These are phyloP conservation scores for Papiliotrema fonsecae DNA, from an alignment of 1,284 basidiomycete species.

Conservation along the genomic window DNA sequence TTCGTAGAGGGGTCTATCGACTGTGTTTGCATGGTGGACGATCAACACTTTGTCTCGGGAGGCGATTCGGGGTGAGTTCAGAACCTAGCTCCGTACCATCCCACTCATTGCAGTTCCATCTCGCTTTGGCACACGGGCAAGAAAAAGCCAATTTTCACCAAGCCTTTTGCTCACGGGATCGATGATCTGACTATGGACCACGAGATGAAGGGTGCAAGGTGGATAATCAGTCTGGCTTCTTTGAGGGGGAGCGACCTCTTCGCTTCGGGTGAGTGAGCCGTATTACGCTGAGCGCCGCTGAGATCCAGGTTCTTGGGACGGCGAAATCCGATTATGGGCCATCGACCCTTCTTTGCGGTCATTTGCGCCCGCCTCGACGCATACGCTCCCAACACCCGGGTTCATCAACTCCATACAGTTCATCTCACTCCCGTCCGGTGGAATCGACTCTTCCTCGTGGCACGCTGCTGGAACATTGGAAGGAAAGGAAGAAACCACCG, in stretches of 20 bases:
- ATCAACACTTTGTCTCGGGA: constrained; percentile 84
- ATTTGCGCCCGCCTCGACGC: constrained; percentile 58
- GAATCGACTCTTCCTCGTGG: constrained; percentile 38
- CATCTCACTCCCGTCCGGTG: constrained; percentile 58
- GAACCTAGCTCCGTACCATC: background rate
- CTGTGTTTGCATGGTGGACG: constrained; percentile 89
- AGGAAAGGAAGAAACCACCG: constrained; percentile 11
- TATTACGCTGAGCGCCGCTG: background rate
- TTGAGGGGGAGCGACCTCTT: constrained; percentile 88
- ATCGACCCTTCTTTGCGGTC: constrained; percentile 69
- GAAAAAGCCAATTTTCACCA: constrained; percentile 90
- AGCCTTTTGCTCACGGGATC: constrained; percentile 75
- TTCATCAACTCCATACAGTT: constrained; percentile 88
- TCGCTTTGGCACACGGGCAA: constrained; percentile 88
- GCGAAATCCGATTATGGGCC: constrained; percentile 81
- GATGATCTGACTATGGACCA: constrained; percentile 54
- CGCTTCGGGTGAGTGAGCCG: constrained; percentile 64
- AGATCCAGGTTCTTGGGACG: constrained; percentile 83
- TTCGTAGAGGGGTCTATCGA: constrained; percentile 90
- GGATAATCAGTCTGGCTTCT: constrained; percentile 79
- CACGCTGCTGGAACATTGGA: constrained; percentile 45
- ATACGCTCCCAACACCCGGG: constrained; percentile 63
- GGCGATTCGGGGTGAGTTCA: constrained; percentile 83
- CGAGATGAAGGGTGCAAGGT: constrained; percentile 62
- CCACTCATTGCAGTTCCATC: constrained; percentile 60